phyloP scores from a whole-genome alignment of 495 filamentous ascomycete species.

The Penicillium soppii region DNA sequence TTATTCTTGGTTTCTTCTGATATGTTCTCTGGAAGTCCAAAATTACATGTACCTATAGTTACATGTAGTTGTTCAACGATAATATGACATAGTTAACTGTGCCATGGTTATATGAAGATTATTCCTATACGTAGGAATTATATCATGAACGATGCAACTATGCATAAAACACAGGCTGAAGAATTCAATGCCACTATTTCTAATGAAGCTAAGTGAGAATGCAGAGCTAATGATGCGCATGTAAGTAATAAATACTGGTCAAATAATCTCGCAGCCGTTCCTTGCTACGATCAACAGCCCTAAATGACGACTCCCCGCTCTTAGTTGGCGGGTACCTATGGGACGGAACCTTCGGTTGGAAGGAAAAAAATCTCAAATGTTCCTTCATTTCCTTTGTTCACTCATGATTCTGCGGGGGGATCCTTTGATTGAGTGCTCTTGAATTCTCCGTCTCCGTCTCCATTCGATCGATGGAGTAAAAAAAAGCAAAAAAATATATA shows the following conservation, averaged over 20 bases:
- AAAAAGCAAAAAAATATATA: neutral
- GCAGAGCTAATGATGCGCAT: slow-evolving; percentile 6
- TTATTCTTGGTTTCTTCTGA: neutral
- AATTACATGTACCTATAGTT: slow-evolving; percentile 2
- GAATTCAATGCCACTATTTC: neutral
- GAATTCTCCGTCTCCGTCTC: neutral
- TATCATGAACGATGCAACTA: too few species aligned
- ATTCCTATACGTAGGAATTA: too few species aligned
- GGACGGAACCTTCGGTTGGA: slow-evolving; percentile 1
- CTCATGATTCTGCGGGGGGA: slow-evolving; percentile 16
- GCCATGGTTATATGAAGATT: too few species aligned
- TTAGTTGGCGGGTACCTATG: slow-evolving; percentile 14
- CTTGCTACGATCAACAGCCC: slow-evolving; percentile 30
- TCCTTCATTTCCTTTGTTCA: slow-evolving; percentile 1
- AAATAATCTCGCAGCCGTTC: slow-evolving; percentile 29
- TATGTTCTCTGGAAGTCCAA: slow-evolving; percentile 4
- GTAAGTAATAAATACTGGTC: slow-evolving; percentile 19
- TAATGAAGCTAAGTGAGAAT: neutral
- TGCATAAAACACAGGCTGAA: neutral
- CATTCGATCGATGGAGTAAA: neutral
- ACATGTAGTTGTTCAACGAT: too few species aligned
- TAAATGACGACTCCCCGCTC: slow-evolving; percentile 21
- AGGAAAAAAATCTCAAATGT: slow-evolving; percentile 5
- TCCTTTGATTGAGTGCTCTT: slow-evolving; percentile 2
- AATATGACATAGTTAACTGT: too few species aligned